Percentiles rank a stretch among this genome's conserved stretches.
Conservation (phyloP, 768 basidiomycete species). For the Tremella mesenterica region DNA sequence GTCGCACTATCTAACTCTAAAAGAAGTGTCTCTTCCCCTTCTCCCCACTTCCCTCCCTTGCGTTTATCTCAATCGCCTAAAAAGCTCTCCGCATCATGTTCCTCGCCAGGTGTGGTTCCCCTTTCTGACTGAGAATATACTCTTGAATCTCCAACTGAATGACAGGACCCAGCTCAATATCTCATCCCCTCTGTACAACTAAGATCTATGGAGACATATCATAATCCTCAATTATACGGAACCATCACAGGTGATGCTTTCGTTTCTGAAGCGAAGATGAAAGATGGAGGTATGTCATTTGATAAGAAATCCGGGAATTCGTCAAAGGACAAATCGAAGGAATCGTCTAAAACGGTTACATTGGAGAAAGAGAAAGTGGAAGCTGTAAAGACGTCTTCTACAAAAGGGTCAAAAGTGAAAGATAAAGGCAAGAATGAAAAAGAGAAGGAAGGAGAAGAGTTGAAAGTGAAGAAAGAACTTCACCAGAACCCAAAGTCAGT, state of each 20-base stretch:
- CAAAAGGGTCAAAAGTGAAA: background rate
- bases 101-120: too few relatives aligned
- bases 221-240: constrained; percentile 21
- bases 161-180: constrained; percentile 35
- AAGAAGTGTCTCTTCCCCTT: too few relatives aligned
- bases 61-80: too few relatives aligned
- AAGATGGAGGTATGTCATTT: constrained; percentile 33
- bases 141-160: too few relatives aligned
- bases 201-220: constrained; percentile 20
- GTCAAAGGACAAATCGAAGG: background rate
- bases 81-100: too few relatives aligned
- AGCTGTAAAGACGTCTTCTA: background rate
- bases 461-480: constrained; percentile 11
- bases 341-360: background rate
- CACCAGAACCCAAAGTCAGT: background rate
- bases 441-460: constrained; percentile 5
- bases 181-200: constrained; percentile 20
- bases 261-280: constrained; percentile 1
- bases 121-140: too few relatives aligned
- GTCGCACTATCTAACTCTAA: too few relatives aligned
- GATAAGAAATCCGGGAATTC: background rate
- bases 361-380: too few relatives aligned
- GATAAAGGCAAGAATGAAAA: constrained; percentile 3
- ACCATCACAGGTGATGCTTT: constrained; percentile 30
- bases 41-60: too few relatives aligned